Evolutionary conservation across 352 stramenopile species (phyloP), one percentile per base, ranked within the genome.

Genomic region (Pythium dissimile): DNA sequence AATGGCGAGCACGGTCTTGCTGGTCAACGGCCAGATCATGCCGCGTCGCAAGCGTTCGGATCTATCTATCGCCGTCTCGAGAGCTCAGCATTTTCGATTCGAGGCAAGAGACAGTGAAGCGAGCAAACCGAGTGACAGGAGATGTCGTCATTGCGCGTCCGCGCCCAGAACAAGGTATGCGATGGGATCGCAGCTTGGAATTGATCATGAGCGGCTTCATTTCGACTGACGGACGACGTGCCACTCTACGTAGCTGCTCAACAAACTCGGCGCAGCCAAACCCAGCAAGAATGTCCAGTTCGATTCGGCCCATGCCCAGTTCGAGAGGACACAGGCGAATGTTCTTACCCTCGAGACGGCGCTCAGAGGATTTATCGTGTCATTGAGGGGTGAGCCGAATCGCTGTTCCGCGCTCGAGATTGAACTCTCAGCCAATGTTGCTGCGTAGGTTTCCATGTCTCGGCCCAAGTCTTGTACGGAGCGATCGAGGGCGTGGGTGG

Each of bases 271-370:
- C 0, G 79, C 80, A 9, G 59, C 77, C 16, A 93, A 89, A 30
- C 75, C 80, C 21, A 93, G 83, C 59, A 89, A 80, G 47, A 93
- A 93, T 26, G 68, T 89, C 18, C 80, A 86, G 27, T 93, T 86
- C 41, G 80, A 93, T 24, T 55, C 75, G 20, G 77, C 79, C 1
- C 72, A 81, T 27, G 67, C 65, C 31, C 69, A 77, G 48, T 93
- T 93, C 34, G 79, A 90, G 39, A 72, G 69, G n/a, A 72, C 80
- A 2, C 44, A 84, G 4, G 56, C 68, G n/a, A 71, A 69, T 1
- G 56, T 92, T 20, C 26, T 58, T 7, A 69, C 67, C 2, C 63
- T 93, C 0, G 77, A 92, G 24, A 41, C 64, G 5, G 76, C 77
- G 5, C 28, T 92, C 26, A 79, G 75, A 3, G 69, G 55, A 15